phyloP scores from a whole-genome alignment of 192 early-diverging fungal genomes.

The Funneliformis geosporum region DNA sequence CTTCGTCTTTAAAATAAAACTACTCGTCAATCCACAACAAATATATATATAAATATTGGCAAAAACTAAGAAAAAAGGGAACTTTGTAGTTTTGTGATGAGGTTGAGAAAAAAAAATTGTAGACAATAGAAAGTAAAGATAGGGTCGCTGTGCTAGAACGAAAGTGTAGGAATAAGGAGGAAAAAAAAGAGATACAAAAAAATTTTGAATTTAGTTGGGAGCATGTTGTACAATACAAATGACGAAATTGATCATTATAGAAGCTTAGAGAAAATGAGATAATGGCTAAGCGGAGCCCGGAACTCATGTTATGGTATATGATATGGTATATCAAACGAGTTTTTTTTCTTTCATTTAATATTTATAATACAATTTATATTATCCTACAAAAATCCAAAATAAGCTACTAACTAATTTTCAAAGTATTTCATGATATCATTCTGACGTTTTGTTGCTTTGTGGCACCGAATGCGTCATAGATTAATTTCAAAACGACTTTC shows the following conservation, averaged over 20 bases:
- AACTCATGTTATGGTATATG: not conserved
- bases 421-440: not conserved
- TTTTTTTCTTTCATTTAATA: not conserved
- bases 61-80: too few relatives aligned
- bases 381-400: not conserved
- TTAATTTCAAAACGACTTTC: not conserved
- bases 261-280: not conserved
- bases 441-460: not conserved
- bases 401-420: not conserved
- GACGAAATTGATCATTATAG: not conserved
- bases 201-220: not conserved
- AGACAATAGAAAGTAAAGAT: too few relatives aligned
- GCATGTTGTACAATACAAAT: not conserved
- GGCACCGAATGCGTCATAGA: not conserved
- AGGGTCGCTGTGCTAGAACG: too few relatives aligned
- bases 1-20: too few relatives aligned
- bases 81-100: too few relatives aligned
- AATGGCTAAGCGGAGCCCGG: not conserved
- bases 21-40: too few relatives aligned
- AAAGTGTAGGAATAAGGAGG: too few relatives aligned
- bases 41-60: too few relatives aligned
- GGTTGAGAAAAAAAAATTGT: too few relatives aligned
- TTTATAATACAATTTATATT: not conserved
- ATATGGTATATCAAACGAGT: not conserved
- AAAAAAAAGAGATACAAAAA: not conserved